Percentiles rank a stretch among this genome's conserved stretches.
phyloP scores from a whole-genome alignment of 2,329 filamentous ascomycete species.

The Diaporthe sp. region DNA sequence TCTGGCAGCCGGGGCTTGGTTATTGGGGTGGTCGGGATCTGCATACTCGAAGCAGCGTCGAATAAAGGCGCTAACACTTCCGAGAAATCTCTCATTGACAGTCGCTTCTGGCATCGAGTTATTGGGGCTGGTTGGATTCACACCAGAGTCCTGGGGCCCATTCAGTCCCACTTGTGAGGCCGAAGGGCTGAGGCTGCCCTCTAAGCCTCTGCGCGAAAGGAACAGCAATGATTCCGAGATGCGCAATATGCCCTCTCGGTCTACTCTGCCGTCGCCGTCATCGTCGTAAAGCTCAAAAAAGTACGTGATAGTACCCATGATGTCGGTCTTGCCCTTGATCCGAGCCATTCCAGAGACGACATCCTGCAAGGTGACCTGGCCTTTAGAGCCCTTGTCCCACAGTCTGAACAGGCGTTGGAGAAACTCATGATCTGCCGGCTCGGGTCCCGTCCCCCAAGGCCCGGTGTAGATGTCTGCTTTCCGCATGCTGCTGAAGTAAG shows the following conservation, averaged over 20 bases:
- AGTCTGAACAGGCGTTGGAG: slow-evolving; percentile 86
- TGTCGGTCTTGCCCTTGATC: slow-evolving; percentile 93
- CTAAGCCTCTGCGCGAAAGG: slow-evolving; percentile 87
- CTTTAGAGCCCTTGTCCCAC: slow-evolving; percentile 85
- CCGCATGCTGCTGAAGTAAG: slow-evolving; percentile 69
- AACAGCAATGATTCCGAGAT: slow-evolving; percentile 96
- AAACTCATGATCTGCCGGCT: slow-evolving; percentile 94
- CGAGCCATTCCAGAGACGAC: slow-evolving; percentile 91
- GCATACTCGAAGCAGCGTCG: slow-evolving; percentile 97
- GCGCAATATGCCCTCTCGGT: slow-evolving; percentile 91
- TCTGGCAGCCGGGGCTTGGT: slow-evolving; percentile 45
- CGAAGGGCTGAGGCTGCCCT: slow-evolving; percentile 76
- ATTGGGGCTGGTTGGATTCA: slow-evolving; percentile 44
- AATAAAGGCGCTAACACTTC: slow-evolving; percentile 95
- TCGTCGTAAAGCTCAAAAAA: slow-evolving; percentile 99
- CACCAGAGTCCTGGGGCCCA: slow-evolving; percentile 47
- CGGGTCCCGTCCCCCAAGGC: slow-evolving; percentile 66
- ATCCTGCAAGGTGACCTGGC: slow-evolving; percentile 87
- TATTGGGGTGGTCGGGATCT: slow-evolving; percentile 84
- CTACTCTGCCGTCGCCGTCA: slow-evolving; percentile 88
- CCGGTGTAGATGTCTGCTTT: slow-evolving; percentile 56
- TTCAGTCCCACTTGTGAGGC: slow-evolving; percentile 66
- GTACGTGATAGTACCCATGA: slow-evolving; percentile 97
- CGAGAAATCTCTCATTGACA: slow-evolving; percentile 88
- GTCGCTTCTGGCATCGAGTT: slow-evolving; percentile 62